These are phyloP conservation scores for Monosporascus sp. DNA, from an alignment of 2,329 filamentous ascomycete genomes.

Conservation along the genomic window DNA sequence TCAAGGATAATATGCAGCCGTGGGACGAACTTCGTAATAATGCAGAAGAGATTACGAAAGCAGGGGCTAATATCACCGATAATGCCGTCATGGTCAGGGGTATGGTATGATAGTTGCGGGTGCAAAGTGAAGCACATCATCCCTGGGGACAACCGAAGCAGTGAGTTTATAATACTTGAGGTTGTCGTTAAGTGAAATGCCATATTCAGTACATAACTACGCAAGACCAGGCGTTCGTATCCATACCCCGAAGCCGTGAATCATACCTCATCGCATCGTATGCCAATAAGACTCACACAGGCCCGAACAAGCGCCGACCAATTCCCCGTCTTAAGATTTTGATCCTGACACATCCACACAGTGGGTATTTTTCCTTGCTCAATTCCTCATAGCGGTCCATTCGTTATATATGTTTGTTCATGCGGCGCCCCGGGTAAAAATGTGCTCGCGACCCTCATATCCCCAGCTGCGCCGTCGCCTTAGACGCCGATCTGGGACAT, in stretches of 20 bases:
- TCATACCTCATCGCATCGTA: neutral
- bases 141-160: no score
- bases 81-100: no score
- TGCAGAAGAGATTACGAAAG: no score
- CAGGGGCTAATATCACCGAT: no score
- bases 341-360: neutral
- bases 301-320: neutral
- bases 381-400: neutral
- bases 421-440: neutral
- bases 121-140: no score
- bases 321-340: neutral
- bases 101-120: no score
- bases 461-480: neutral
- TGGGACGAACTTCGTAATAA: no score
- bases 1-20: no score
- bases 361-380: neutral
- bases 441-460: neutral
- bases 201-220: neutral
- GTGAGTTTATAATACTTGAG: no score
- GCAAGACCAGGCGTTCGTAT: neutral
- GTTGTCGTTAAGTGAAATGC: neutral
- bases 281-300: neutral
- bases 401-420: neutral
- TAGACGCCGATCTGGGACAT: slow-evolving; percentile 55
- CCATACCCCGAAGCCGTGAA: neutral